Conservation (phyloP, 179 eudicot species). For the Actinidia chinensis region DNA sequence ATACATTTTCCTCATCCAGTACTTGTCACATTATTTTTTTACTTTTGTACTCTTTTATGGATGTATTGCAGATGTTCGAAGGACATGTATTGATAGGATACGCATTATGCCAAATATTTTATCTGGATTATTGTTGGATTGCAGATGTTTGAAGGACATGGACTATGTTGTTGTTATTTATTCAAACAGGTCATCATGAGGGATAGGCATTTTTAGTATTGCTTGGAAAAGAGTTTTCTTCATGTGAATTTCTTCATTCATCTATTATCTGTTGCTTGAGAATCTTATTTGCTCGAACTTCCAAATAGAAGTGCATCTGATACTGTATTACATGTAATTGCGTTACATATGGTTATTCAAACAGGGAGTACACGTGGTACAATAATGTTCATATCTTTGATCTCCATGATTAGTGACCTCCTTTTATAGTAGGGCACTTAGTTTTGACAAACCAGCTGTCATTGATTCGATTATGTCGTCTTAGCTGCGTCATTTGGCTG, state of each 20-base stretch:
- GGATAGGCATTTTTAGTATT: conserved; percentile 79
- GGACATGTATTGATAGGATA: conserved; percentile 44
- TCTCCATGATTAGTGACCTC: conserved; percentile 18
- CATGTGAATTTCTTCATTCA: conserved; percentile 81
- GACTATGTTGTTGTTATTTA: conserved; percentile 27
- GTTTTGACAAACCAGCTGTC: conserved; percentile 83
- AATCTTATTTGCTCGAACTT: conserved; percentile 75
- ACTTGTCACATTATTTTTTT: background rate
- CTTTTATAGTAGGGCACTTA: conserved; percentile 78
- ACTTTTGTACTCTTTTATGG: too few relatives aligned
- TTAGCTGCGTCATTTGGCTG: conserved; percentile 86
- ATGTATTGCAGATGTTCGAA: background rate
- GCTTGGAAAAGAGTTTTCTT: conserved; percentile 61
- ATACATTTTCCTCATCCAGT: conserved; percentile 19
- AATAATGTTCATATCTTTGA: background rate
- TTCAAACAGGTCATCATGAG: conserved; percentile 76
- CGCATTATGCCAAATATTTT: conserved; percentile 31
- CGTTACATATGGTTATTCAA: conserved; percentile 66
- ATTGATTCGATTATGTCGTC: conserved; percentile 89
- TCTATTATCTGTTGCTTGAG: conserved; percentile 87
- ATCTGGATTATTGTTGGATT: background rate
- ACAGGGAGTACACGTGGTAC: conserved; percentile 47
- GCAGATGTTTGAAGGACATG: background rate
- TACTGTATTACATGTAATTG: conserved; percentile 65
- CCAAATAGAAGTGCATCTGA: conserved; percentile 76